These are phyloP conservation scores for Trypethelium eluteriae DNA, from an alignment of 495 filamentous ascomycete genomes.

Conservation along the genomic window DNA sequence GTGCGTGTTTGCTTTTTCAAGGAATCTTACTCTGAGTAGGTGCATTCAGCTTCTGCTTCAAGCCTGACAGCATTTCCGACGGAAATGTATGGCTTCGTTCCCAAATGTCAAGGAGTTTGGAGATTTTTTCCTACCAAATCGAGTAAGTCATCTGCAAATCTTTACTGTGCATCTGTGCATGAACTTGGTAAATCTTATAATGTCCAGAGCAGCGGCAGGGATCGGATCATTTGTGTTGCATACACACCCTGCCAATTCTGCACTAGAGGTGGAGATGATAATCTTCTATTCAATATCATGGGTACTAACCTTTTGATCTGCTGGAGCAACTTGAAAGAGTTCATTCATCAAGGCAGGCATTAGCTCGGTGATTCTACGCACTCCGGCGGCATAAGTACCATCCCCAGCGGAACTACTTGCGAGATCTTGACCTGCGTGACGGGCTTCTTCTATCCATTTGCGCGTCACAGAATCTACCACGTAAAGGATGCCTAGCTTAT, in stretches of 20 bases:
- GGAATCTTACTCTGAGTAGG: conserved; percentile 25
- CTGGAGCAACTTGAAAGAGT: conserved; percentile 77
- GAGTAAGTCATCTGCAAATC: conserved; percentile 29
- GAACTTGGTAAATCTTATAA: neutral
- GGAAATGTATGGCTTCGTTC: conserved; percentile 92
- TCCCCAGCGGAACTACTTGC: conserved; percentile 52
- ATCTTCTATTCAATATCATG: conserved; percentile 27
- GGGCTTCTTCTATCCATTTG: conserved; percentile 95
- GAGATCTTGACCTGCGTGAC: conserved; percentile 70
- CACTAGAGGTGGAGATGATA: neutral
- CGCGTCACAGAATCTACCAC: conserved; percentile 99
- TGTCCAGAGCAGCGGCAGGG: neutral
- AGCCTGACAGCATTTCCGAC: conserved; percentile 65
- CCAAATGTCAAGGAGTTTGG: conserved; percentile 97
- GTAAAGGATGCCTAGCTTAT: conserved; percentile 98
- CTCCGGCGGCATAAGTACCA: conserved; percentile 88
- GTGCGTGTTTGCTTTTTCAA: conserved; percentile 22
- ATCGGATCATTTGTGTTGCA: neutral
- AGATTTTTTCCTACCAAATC: conserved; percentile 71
- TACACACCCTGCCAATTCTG: neutral
- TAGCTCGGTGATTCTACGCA: conserved; percentile 92
- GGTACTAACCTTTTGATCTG: conserved; percentile 92
- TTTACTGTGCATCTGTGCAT: neutral
- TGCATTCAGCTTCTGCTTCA: conserved; percentile 74
- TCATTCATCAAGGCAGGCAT: conserved; percentile 92